phyloP scores from a whole-genome alignment of 805 yeast genomes.

The Saccharomycopsis javanensis region DNA sequence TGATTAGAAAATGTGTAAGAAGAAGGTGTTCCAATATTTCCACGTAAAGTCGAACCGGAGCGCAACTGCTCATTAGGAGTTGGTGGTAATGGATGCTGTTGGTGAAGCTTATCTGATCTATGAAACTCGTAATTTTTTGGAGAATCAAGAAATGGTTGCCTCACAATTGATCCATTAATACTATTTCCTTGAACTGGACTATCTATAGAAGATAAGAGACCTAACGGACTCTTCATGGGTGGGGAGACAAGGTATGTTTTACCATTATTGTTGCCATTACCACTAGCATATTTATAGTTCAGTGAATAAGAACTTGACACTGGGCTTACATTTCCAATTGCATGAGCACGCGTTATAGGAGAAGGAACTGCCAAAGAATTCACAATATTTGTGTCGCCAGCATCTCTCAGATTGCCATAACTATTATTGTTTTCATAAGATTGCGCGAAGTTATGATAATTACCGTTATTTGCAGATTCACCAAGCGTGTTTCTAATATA shows the following conservation, averaged over 20 bases:
- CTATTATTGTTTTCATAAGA: not conserved
- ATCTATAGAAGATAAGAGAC: not conserved
- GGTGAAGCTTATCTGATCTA: not conserved
- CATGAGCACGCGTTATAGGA: not conserved
- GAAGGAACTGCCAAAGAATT: not conserved
- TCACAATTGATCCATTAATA: not conserved
- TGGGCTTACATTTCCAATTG: not conserved
- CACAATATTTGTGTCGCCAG: not conserved
- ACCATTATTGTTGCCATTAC: not conserved
- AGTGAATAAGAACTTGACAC: not conserved
- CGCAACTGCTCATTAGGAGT: not conserved
- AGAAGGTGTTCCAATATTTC: not conserved
- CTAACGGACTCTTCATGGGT: not conserved
- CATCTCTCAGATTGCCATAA: too few relatives aligned
- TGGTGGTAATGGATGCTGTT: not conserved
- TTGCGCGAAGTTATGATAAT: not conserved
- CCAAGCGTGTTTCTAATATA: conserved; percentile 15
- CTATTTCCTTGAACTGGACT: conserved; percentile 1
- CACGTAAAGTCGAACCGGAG: not conserved
- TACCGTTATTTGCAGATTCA: not conserved
- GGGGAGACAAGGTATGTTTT: not conserved
- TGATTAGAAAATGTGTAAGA: not conserved
- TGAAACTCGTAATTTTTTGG: not conserved
- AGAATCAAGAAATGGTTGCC: not conserved
- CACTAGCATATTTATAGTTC: not conserved